A percentile compares a stretch with the other conserved stretches of the same genome.
phyloP scores from a whole-genome alignment of 768 basidiomycete genomes.

The Leccinum broughii region DNA sequence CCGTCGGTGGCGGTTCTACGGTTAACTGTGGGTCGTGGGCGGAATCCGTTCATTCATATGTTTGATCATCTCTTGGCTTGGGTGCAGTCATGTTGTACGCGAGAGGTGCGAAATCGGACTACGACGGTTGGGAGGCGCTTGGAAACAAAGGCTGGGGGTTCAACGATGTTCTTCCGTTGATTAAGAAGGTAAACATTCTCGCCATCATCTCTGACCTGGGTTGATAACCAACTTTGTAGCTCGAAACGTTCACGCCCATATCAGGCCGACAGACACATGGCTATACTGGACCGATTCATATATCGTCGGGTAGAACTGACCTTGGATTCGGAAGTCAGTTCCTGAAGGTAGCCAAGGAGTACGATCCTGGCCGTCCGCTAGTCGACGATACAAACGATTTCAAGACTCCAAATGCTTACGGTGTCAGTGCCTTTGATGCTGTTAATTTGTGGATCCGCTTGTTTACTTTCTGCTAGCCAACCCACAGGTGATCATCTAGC shows the following conservation, averaged over 20 bases:
- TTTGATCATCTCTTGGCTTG: background rate
- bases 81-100: constrained; percentile 48
- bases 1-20: constrained; percentile 61
- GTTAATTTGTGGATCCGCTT: background rate
- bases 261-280: constrained; percentile 39
- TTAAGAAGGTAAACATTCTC: constrained; percentile 47
- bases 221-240: constrained; percentile 47
- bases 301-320: constrained; percentile 14
- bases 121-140: constrained; percentile 55
- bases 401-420: constrained; percentile 21
- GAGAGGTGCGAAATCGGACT: constrained; percentile 60
- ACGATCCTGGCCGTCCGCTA: constrained; percentile 45
- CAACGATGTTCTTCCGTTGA: constrained; percentile 52
- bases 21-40: constrained; percentile 50
- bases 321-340: constrained; percentile 39
- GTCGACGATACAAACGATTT: constrained; percentile 51
- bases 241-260: constrained; percentile 37
- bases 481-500: constrained; percentile 11
- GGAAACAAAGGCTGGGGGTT: constrained; percentile 64
- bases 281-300: constrained; percentile 30
- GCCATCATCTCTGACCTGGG: background rate
- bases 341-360: constrained; percentile 43
- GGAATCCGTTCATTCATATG: background rate
- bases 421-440: constrained; percentile 14
- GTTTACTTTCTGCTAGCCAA: constrained; percentile 8